Percentiles rank a stretch among this genome's conserved stretches.
These are phyloP conservation scores for Solanum lignicaule DNA, from an alignment of 257 asterid genomes.

Conservation along the genomic window DNA sequence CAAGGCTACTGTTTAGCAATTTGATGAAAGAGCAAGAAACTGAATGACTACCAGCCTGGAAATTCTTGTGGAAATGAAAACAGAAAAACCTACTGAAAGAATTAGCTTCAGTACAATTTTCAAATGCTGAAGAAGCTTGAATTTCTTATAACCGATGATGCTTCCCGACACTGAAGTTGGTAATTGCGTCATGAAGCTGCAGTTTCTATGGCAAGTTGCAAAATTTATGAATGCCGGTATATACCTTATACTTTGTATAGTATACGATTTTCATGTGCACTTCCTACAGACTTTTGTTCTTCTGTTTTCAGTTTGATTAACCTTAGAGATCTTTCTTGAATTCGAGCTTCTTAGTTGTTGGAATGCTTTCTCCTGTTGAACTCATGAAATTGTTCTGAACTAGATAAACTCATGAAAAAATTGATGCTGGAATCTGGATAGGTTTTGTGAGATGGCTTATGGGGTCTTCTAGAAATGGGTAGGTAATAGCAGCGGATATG, in stretches of 20 bases:
- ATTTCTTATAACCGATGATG: neutral
- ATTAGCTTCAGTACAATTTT: neutral
- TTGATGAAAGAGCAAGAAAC: neutral
- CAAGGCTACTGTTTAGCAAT: conserved; percentile 15
- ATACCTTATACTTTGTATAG: neutral
- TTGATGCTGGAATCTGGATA: neutral
- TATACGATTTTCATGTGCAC: neutral
- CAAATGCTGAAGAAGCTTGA: neutral
- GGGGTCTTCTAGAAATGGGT: neutral
- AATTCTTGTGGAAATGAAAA: neutral
- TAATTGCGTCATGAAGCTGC: neutral
- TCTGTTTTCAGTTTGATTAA: neutral
- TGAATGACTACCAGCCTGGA: conserved; percentile 1
- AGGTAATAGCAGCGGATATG: neutral
- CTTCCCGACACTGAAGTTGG: neutral
- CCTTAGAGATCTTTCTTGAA: neutral
- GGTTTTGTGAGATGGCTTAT: neutral
- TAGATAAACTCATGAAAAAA: neutral
- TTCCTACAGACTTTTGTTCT: neutral
- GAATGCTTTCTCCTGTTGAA: neutral
- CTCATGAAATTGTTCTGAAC: neutral
- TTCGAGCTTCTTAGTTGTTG: neutral
- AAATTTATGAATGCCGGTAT: neutral
- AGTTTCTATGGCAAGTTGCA: neutral
- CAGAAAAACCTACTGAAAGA: neutral